Conservation (phyloP, 2,329 filamentous ascomycete species). For the Pseudogymnoascus sp. region DNA sequence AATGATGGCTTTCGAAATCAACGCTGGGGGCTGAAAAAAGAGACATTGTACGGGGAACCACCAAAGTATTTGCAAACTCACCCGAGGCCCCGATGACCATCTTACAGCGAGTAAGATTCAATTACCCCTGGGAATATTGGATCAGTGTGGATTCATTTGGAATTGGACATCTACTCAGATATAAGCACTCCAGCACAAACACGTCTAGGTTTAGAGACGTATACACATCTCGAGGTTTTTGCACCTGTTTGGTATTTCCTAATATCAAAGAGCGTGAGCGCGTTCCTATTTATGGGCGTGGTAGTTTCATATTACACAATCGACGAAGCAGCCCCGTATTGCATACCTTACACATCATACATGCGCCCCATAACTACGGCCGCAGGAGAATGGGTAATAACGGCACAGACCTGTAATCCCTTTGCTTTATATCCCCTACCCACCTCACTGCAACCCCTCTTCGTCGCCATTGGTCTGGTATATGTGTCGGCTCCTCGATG, state of each 20-base stretch:
- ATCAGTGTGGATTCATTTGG: neutral
- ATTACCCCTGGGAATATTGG: neutral
- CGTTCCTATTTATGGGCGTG: neutral
- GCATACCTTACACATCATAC: neutral
- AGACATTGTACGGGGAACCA: neutral
- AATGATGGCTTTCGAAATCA: neutral
- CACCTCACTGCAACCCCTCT: conserved; percentile 33
- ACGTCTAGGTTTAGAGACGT: neutral
- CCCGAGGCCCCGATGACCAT: neutral
- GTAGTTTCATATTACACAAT: conserved; percentile 1
- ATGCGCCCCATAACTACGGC: neutral
- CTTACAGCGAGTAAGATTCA: neutral
- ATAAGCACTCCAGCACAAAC: neutral
- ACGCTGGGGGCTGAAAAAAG: neutral
- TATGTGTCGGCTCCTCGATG: conserved; percentile 71
- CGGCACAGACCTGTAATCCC: neutral
- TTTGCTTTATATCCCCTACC: neutral
- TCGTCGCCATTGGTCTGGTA: conserved; percentile 72
- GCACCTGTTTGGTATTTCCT: neutral
- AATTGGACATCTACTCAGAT: neutral
- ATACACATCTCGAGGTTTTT: neutral
- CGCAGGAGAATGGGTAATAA: neutral
- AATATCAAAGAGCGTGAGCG: neutral
- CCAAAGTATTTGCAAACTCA: neutral
- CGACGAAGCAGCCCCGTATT: neutral